Base-by-base conservation (phyloP, 768 basidiomycete species). In the button mushroom (Agaricus bisporus) region DNA sequence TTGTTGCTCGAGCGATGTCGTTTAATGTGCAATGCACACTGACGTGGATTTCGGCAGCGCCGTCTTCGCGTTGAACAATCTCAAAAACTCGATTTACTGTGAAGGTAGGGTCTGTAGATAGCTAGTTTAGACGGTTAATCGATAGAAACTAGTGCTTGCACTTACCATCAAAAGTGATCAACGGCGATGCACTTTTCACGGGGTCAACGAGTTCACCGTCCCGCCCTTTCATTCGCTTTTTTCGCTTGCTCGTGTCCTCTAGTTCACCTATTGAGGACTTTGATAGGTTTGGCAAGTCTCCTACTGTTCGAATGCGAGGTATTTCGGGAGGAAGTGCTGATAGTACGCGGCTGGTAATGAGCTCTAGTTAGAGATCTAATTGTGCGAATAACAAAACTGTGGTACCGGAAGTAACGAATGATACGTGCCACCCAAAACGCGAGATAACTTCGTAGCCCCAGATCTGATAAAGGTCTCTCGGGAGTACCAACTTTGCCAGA, bases 391-490 rank as follows among this genome's bases (percentile, higher is more conserved):
- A 48, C 38, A 42, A 49, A 11, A 22, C 2, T 50, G 2, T 22
- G 17, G 11, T 56, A 87, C 86, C 86, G 75, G 66, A 94, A 81
- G 75, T 91, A 93, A 38, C 91, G 82, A n/a, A 94, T 68, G 54
- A 95, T 74, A 0, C 85, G 85, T 6, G 88, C 79, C 2, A 89
- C 82, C 92, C 92, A 95, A 64, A 86, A 93, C 7, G 89, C 80
- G 29, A 91, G 81, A 69, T 98, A 99, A 54, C 91, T 88, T 50
- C 89, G 81, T 10, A 95, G 75, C 6, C 97, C 97, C 14, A 98
- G 82, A 58, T 94, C 93, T 0, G 94, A 97, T 4, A 99, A 74
- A 1, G 97, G 97, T 8, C 95, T 82, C 70, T 99, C 97, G 0
- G 97, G 97, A 1, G 92, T 93, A 15, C 94, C 94, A 5, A 89